These are phyloP conservation scores for Nothomitra cinnamomea DNA, from an alignment of 2,329 filamentous ascomycete species.

Conservation along the genomic window DNA sequence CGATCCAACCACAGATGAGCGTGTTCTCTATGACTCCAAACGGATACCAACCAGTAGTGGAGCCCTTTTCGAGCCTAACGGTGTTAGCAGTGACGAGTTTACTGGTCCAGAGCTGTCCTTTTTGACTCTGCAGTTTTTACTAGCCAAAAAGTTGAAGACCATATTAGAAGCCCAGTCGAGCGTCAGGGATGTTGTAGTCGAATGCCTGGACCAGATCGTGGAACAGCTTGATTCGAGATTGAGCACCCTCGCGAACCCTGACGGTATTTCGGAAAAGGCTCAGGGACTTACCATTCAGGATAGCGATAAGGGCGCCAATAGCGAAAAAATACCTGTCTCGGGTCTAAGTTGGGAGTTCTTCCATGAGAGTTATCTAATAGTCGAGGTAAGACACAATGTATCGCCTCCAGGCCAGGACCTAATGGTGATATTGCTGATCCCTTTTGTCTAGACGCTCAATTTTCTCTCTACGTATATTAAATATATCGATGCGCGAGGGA, in stretches of 20 bases:
- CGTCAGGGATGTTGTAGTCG: neutral
- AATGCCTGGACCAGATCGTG: neutral
- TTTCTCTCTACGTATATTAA: neutral
- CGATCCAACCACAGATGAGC: neutral
- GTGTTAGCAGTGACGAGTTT: neutral
- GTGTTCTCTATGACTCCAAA: too few species aligned
- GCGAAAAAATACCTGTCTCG: neutral
- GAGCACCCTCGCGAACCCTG: neutral
- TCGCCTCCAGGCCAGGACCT: neutral
- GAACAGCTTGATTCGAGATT: neutral
- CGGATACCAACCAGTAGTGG: neutral
- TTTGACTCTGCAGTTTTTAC: neutral
- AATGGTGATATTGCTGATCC: neutral
- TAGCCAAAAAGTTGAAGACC: neutral
- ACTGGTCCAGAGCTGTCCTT: neutral
- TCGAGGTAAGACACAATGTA: conserved; percentile 2
- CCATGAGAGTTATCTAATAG: conserved; percentile 4
- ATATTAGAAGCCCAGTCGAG: neutral
- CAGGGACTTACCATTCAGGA: neutral
- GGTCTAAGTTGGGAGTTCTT: conserved; percentile 2
- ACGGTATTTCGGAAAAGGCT: neutral
- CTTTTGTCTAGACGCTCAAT: neutral
- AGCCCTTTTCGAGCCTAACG: too few species aligned
- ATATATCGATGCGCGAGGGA: neutral
- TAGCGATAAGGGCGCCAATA: neutral